Conservation (phyloP, 192 early-diverging fungal species). For the Jimgerdemannia flammicorona region DNA sequence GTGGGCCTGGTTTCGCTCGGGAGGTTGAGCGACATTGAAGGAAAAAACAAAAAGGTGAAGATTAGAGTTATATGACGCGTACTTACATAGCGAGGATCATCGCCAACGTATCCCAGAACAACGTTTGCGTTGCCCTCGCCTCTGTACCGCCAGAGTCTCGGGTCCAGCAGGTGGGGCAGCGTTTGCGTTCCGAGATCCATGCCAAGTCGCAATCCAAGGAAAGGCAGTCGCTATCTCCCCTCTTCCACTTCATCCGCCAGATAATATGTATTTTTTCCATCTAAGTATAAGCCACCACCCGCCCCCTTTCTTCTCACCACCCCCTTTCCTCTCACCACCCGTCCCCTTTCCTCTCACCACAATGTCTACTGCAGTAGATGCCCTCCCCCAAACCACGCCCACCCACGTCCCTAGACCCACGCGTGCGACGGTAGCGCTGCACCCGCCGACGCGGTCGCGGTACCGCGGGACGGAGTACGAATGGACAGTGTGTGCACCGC, state of each 20-base stretch:
- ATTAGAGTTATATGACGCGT: no score
- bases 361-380: no score
- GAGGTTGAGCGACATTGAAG: constrained; percentile 2
- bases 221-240: neutral
- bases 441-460: neutral
- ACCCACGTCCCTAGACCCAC: neutral
- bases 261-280: neutral
- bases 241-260: neutral
- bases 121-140: constrained; percentile 76
- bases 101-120: constrained; percentile 53
- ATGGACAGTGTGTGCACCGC: constrained; percentile 43
- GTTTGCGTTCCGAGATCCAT: neutral
- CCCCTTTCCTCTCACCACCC: no score
- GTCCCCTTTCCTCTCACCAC: no score
- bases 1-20: constrained; percentile 15
- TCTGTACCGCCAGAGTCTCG: constrained; percentile 58
- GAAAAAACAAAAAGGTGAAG: constrained; percentile 8
- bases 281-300: neutral
- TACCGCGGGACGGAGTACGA: constrained; percentile 25
- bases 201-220: neutral
- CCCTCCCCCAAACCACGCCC: neutral
- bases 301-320: neutral
- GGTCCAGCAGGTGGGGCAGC: constrained; percentile 26
- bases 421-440: neutral
- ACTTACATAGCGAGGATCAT: constrained; percentile 31